A percentile compares a stretch with the other conserved stretches of the same genome.
Conservation (phyloP, 495 filamentous ascomycete genomes). For the Achaetomiella virescens region DNA sequence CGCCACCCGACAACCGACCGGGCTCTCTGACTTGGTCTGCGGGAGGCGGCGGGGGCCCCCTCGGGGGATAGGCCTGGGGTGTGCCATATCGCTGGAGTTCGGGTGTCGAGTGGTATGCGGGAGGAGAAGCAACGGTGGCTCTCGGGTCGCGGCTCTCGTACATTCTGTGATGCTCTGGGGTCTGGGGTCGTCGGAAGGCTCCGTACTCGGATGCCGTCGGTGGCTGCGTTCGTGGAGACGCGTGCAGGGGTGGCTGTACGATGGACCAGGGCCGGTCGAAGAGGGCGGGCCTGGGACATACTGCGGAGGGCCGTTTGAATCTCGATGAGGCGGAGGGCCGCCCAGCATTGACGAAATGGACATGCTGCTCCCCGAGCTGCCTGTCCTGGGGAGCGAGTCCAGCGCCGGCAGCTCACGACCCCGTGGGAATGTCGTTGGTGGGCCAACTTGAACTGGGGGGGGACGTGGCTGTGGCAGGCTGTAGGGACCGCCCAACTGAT, state of each 20-base stretch:
- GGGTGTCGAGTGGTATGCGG: constrained; percentile 43
- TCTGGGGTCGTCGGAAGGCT: constrained; percentile 62
- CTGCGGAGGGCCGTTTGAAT: constrained; percentile 45
- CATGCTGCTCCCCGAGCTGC: constrained; percentile 67
- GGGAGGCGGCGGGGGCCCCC: constrained; percentile 35
- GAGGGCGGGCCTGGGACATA: constrained; percentile 48
- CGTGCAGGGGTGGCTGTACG: constrained; percentile 42
- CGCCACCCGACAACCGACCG: constrained; percentile 32
- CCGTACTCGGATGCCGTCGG: constrained; percentile 47
- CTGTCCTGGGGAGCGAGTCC: constrained; percentile 41
- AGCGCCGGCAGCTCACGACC: constrained; percentile 51
- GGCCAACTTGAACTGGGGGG: constrained; percentile 48
- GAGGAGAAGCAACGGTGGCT: constrained; percentile 43
- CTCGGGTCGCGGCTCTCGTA: constrained; percentile 45
- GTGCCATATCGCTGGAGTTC: constrained; percentile 50
- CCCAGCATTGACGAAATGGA: constrained; percentile 93
- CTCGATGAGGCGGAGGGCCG: constrained; percentile 50
- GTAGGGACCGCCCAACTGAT: constrained; percentile 41
- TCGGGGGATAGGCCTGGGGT: constrained; percentile 43
- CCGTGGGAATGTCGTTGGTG: constrained; percentile 43
- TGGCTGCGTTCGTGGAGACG: constrained; percentile 46
- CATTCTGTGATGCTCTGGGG: constrained; percentile 57
- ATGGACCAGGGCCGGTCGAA: constrained; percentile 42
- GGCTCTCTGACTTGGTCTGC: constrained; percentile 39
- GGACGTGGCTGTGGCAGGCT: constrained; percentile 42